Conservation (phyloP, 2,329 filamentous ascomycete species). For the Elsinoe necatrix region DNA sequence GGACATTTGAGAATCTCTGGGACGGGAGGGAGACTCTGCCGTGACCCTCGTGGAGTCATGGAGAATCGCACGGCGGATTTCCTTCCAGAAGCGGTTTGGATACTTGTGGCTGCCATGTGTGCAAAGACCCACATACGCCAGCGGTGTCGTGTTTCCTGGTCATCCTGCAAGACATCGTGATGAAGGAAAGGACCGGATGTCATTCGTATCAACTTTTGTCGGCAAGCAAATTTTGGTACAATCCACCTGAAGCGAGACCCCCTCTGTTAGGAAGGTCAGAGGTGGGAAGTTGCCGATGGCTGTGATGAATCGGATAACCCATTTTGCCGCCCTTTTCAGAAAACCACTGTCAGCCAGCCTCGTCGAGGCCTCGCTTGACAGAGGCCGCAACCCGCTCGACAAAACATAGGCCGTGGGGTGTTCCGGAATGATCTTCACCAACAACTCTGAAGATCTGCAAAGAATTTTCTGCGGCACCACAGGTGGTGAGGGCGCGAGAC, state of each 20-base stretch:
- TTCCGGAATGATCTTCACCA: neutral
- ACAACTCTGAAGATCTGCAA: slow-evolving; percentile 6
- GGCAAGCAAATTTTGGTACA: neutral
- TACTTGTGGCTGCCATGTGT: slow-evolving; percentile 8
- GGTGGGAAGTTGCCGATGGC: too few relatives aligned
- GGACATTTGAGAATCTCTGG: neutral
- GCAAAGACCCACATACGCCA: neutral
- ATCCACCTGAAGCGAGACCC: neutral
- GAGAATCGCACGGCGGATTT: neutral
- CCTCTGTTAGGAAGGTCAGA: neutral
- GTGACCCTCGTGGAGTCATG: neutral
- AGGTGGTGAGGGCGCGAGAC: neutral
- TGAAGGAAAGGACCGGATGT: neutral
- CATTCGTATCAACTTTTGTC: neutral
- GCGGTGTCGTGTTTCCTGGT: neutral
- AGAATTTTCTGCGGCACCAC: neutral
- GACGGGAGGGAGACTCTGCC: slow-evolving; percentile 2
- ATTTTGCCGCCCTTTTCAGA: neutral
- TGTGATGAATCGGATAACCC: neutral
- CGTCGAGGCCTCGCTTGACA: neutral
- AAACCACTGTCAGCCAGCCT: neutral
- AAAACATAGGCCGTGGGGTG: neutral
- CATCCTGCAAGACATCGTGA: neutral
- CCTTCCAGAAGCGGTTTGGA: slow-evolving; percentile 13
- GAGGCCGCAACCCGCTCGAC: neutral